Evolutionary conservation across 2,329 filamentous ascomycete genomes (phyloP).

Genomic region (Phialophora chinensis): DNA sequence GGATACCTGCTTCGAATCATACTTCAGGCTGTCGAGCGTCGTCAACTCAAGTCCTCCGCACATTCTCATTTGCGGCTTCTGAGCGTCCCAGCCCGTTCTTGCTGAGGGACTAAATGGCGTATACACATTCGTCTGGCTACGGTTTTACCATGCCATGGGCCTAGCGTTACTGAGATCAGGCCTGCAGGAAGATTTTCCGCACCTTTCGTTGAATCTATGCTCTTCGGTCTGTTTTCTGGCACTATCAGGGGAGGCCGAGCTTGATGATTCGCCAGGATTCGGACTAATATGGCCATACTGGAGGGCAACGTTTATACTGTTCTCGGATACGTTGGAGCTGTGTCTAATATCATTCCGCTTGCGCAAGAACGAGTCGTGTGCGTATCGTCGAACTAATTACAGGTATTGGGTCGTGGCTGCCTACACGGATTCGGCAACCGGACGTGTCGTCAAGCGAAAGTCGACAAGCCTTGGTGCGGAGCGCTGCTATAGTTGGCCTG

Average conservation of each 20-base stretch:
- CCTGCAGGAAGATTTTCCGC: not conserved
- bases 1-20: not conserved
- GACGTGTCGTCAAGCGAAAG: not conserved
- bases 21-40: not conserved
- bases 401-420: not conserved
- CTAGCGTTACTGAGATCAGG: not conserved
- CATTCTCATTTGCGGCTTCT: not conserved
- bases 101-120: not conserved
- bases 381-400: not conserved
- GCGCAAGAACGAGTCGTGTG: not conserved
- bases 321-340: not conserved
- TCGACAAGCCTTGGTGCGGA: not conserved
- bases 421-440: not conserved
- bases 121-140: not conserved
- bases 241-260: not conserved
- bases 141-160: not conserved
- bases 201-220: not conserved
- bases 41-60: not conserved
- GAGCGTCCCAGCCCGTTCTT: not conserved
- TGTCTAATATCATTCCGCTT: not conserved
- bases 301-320: not conserved
- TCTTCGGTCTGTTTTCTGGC: not conserved
- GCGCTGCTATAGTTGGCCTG: not conserved
- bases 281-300: not conserved
- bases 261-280: not conserved